These are phyloP conservation scores for Cicer cuneatum DNA, from an alignment of 306 rosid species.

Conservation along the genomic window DNA sequence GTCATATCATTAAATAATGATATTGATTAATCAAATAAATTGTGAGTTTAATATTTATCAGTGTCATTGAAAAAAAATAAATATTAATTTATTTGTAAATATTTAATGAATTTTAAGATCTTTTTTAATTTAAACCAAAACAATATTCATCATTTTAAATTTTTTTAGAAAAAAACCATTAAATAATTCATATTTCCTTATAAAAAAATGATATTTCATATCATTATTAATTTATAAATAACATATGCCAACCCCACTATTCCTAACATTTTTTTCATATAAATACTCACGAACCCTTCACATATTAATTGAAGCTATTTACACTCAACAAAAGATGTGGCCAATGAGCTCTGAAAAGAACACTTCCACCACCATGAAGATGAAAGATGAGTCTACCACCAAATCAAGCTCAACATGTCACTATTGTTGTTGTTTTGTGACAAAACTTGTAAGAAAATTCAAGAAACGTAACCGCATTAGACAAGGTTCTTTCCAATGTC, in stretches of 20 bases:
- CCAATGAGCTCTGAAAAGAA: constrained; percentile 54
- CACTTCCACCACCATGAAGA: neutral
- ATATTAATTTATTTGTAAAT: too few species aligned
- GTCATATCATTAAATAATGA: too few species aligned
- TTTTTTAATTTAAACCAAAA: too few species aligned
- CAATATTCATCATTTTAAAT: too few species aligned
- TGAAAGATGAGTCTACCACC: constrained; percentile 20
- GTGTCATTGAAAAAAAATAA: too few species aligned
- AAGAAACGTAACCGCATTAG: constrained; percentile 53
- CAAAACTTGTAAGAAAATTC: constrained; percentile 66
- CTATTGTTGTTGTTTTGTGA: constrained; percentile 50
- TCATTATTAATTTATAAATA: too few species aligned
- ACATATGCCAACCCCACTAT: neutral
- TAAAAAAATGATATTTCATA: too few species aligned
- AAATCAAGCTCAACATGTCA: constrained; percentile 38
- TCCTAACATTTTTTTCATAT: neutral
- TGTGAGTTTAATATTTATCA: too few species aligned
- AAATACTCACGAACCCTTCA: neutral
- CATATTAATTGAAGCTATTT: neutral
- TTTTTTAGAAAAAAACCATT: too few species aligned
- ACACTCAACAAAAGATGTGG: constrained; percentile 51
- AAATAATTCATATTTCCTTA: too few species aligned
- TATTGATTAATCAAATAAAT: too few species aligned
- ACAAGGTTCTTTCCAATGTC: constrained; percentile 61
- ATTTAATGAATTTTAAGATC: too few species aligned